A percentile compares a stretch with the other conserved stretches of the same genome.
phyloP scores from a whole-genome alignment of 129 eudicot species.

The Flaveria bidentis region DNA sequence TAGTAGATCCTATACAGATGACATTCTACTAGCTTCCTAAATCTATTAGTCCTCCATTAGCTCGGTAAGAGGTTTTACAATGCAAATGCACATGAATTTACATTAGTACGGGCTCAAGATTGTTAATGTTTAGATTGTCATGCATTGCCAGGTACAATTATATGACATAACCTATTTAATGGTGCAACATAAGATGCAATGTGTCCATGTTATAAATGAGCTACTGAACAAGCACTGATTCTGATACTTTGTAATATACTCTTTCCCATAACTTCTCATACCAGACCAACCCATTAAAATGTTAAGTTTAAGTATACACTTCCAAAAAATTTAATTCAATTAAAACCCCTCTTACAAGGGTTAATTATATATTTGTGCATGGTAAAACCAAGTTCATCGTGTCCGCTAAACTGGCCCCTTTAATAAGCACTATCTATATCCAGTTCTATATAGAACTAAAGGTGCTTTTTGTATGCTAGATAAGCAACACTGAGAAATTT shows the following conservation, averaged over 20 bases:
- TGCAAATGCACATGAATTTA: neutral
- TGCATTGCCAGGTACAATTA: neutral
- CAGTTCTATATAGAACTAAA: neutral
- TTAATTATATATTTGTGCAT: neutral
- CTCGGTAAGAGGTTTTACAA: neutral
- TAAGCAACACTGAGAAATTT: neutral
- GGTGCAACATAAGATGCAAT: conserved; percentile 1
- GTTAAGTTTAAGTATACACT: neutral
- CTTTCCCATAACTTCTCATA: no score
- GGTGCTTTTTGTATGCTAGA: neutral
- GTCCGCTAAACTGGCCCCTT: neutral
- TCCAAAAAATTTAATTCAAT: neutral
- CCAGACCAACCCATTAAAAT: no score
- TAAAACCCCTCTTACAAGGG: neutral
- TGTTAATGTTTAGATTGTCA: neutral
- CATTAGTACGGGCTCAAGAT: neutral
- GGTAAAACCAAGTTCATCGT: neutral
- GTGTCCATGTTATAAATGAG: neutral
- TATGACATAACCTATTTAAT: neutral
- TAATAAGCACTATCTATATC: neutral
- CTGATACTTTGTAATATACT: no score
- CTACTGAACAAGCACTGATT: neutral
- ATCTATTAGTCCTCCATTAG: neutral
- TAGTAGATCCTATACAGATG: neutral
- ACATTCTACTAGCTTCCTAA: conserved; percentile 15